These are phyloP conservation scores for Diutina siamensis DNA, from an alignment of 1,139 yeast genomes.

Conservation along the genomic window DNA sequence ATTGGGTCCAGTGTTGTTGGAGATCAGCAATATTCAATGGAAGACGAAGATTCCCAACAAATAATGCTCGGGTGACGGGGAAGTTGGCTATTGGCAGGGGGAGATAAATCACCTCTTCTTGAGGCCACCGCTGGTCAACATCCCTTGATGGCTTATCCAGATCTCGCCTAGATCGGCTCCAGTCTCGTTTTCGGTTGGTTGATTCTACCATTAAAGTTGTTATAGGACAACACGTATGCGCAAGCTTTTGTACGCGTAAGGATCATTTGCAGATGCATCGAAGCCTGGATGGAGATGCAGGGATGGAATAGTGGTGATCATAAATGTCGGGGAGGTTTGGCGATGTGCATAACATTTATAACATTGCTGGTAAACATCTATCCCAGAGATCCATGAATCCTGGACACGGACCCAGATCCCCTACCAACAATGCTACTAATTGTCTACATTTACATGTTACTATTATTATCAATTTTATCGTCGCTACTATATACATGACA, in stretches of 20 bases:
- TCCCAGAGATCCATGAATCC: no score
- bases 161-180: background rate
- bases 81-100: conserved; percentile 17
- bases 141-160: background rate
- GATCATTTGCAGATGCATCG: background rate
- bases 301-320: no score
- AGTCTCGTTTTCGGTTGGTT: background rate
- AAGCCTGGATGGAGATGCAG: background rate
- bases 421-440: no score
- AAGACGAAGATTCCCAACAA: conserved; percentile 30
- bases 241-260: background rate
- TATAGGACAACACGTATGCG: background rate
- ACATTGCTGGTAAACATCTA: no score
- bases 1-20: conserved; percentile 21
- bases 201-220: background rate
- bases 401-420: no score
- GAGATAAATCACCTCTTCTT: background rate
- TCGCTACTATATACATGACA: background rate
- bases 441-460: no score
- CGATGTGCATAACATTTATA: no score
- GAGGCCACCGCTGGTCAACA: background rate
- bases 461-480: no score
- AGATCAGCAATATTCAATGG: conserved; percentile 28
- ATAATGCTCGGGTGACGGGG: conserved; percentile 29
- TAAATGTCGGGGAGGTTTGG: no score